A percentile compares a stretch with the other conserved stretches of the same genome.
phyloP scores from a whole-genome alignment of 208 protist genomes.

The Leishmania aethiopica region DNA sequence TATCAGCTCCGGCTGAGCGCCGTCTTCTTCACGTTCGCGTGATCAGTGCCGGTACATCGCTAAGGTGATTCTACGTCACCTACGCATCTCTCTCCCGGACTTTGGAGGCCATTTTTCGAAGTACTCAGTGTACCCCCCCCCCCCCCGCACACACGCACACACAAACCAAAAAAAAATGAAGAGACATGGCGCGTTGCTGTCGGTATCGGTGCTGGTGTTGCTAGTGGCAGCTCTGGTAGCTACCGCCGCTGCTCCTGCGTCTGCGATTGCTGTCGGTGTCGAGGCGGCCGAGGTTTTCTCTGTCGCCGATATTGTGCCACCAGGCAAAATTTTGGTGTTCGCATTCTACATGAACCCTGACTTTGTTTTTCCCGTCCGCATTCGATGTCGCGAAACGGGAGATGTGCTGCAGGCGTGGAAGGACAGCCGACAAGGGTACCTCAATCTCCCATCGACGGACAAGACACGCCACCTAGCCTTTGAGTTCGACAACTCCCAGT shows the following conservation, averaged over 20 bases:
- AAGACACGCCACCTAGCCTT: constrained; percentile 1
- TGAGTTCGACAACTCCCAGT: constrained; percentile 57
- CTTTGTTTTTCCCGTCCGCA: constrained; percentile 15
- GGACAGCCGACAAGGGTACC: not conserved
- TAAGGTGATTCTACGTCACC: not conserved
- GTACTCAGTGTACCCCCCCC: not conserved
- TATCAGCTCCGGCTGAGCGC: not conserved
- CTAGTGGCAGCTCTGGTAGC: not conserved
- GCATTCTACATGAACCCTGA: constrained; percentile 37
- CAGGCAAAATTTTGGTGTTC: constrained; percentile 33
- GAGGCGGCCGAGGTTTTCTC: constrained; percentile 27
- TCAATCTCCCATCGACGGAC: constrained; percentile 4
- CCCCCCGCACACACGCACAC: too few relatives aligned
- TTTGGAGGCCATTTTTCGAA: not conserved
- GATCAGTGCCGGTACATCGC: not conserved
- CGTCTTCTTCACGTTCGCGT: not conserved
- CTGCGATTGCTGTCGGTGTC: constrained; percentile 5
- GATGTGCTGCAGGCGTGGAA: constrained; percentile 8
- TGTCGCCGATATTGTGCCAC: constrained; percentile 42
- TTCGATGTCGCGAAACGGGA: not conserved
- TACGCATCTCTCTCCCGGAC: not conserved
- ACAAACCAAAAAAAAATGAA: not conserved
- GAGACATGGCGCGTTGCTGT: not conserved
- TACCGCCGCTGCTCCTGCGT: not conserved
- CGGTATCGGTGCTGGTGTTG: not conserved